Conservation (phyloP, 805 yeast species). For the Candida coquimbonensis region DNA sequence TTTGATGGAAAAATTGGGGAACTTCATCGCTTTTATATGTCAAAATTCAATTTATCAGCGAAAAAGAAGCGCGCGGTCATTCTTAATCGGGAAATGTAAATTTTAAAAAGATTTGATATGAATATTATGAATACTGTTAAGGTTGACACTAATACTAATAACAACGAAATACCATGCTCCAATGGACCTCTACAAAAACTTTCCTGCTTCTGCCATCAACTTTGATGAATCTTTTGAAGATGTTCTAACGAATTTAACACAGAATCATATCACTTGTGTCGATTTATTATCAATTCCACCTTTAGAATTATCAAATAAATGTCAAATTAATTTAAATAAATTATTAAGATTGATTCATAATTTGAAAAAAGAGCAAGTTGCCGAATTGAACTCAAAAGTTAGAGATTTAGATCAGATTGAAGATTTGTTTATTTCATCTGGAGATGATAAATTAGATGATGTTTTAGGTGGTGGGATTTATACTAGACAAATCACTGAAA, state of each 20-base stretch:
- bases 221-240: conserved; percentile 24
- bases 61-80: not conserved
- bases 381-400: conserved; percentile 14
- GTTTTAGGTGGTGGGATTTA: conserved; percentile 51
- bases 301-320: conserved; percentile 26
- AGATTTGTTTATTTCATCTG: conserved; percentile 37
- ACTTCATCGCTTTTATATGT: not conserved
- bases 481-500: conserved; percentile 55
- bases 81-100: too few species aligned
- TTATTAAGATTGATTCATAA: conserved; percentile 4
- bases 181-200: conserved; percentile 38
- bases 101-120: not conserved
- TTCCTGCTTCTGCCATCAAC: conserved; percentile 30
- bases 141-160: too few species aligned
- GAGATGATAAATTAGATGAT: conserved; percentile 43
- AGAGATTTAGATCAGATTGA: not conserved
- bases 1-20: not conserved
- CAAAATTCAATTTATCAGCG: too few species aligned
- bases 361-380: conserved; percentile 22
- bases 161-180: too few species aligned
- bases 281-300: conserved; percentile 36
- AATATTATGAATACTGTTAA: too few species aligned
- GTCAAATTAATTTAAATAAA: conserved; percentile 24
- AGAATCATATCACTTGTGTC: conserved; percentile 25
- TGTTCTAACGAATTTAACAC: conserved; percentile 22